Conservation (phyloP, 1,284 basidiomycete genomes). For the Sporisorium sorghi region DNA sequence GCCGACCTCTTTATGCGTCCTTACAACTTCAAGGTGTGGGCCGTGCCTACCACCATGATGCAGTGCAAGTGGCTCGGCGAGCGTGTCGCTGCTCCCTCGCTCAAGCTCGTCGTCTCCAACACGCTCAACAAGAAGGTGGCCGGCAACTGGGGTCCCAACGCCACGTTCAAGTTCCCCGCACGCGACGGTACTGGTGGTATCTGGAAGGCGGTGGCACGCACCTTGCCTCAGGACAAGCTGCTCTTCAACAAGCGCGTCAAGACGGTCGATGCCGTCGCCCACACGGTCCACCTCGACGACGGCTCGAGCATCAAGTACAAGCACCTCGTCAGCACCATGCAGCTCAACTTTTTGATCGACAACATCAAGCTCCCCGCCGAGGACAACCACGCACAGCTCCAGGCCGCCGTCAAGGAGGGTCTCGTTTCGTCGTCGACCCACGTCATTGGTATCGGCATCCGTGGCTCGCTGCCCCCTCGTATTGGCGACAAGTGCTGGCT, state of each 20-base stretch:
- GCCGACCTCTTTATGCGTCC: slow-evolving; percentile 74
- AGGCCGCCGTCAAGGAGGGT: slow-evolving; percentile 69
- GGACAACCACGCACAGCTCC: slow-evolving; percentile 69
- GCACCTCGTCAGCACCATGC: slow-evolving; percentile 72
- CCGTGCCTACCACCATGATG: slow-evolving; percentile 73
- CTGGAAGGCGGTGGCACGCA: slow-evolving; percentile 73
- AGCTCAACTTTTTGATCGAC: slow-evolving; percentile 71
- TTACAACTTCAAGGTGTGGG: slow-evolving; percentile 75
- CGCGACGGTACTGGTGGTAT: slow-evolving; percentile 73
- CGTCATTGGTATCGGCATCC: slow-evolving; percentile 73
- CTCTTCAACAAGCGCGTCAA: slow-evolving; percentile 70
- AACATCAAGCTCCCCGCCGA: slow-evolving; percentile 69
- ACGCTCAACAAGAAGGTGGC: slow-evolving; percentile 72
- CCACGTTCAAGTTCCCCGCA: slow-evolving; percentile 74
- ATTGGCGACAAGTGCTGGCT: slow-evolving; percentile 74
- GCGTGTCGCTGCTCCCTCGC: slow-evolving; percentile 73
- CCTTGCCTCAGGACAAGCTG: slow-evolving; percentile 71
- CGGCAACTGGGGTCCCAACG: slow-evolving; percentile 74
- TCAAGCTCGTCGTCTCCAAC: slow-evolving; percentile 73
- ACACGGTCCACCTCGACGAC: slow-evolving; percentile 71
- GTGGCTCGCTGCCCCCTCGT: slow-evolving; percentile 71
- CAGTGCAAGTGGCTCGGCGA: slow-evolving; percentile 75
- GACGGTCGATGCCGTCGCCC: slow-evolving; percentile 70
- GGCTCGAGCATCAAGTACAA: slow-evolving; percentile 71
- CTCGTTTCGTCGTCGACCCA: slow-evolving; percentile 73